Evolutionary conservation across 257 asterid genomes (phyloP).

Genomic region (Solanum pinnatisectum): DNA sequence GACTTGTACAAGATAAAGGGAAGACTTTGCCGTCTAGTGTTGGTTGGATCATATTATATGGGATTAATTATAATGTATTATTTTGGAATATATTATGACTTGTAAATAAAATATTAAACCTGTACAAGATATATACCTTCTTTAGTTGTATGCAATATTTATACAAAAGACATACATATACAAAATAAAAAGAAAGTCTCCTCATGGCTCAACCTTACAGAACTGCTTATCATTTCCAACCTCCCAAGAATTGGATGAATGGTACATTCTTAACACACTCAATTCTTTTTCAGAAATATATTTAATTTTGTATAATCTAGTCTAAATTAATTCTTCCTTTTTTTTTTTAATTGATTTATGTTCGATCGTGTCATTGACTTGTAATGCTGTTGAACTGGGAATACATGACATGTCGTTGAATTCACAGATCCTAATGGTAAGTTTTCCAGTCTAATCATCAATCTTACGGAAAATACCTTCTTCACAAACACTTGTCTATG

Average conservation of each 20-base stretch:
- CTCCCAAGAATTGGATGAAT: constrained; percentile 30
- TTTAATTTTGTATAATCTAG: not conserved
- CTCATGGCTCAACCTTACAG: constrained; percentile 6
- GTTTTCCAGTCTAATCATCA: not conserved
- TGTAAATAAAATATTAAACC: not conserved
- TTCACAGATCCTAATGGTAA: constrained; percentile 67
- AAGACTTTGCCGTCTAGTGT: not conserved
- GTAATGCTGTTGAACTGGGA: not conserved
- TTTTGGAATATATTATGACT: not conserved
- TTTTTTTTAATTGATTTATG: not conserved
- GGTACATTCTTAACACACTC: not conserved
- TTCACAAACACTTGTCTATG: no score
- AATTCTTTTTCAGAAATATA: not conserved
- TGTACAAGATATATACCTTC: not conserved
- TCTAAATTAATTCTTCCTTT: not conserved
- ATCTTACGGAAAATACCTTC: no score
- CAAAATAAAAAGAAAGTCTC: not conserved
- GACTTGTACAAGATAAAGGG: not conserved
- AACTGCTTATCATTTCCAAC: constrained; percentile 29
- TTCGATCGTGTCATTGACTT: not conserved
- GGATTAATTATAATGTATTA: not conserved
- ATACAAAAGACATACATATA: no score
- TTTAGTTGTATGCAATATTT: not conserved
- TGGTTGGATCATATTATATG: not conserved
- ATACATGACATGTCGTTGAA: not conserved